Conservation (phyloP, 257 asterid species). For the Nicotiana knightiana region DNA sequence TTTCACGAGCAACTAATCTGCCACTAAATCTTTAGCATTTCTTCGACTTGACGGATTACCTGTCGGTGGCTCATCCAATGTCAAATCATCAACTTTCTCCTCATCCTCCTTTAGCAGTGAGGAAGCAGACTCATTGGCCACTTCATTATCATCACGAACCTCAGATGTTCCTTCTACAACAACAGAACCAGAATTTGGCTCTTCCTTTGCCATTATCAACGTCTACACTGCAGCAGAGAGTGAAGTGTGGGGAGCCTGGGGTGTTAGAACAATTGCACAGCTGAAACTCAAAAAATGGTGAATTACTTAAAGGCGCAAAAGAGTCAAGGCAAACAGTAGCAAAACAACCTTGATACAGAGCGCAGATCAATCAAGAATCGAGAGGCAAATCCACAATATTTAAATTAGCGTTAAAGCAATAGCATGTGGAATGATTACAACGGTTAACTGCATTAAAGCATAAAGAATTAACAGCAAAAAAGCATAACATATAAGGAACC, state of each 20-base stretch:
- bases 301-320: background rate
- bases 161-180: slow-evolving; percentile 34
- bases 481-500: too few species aligned
- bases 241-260: background rate
- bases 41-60: slow-evolving; percentile 26
- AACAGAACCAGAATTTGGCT: slow-evolving; percentile 5
- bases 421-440: too few species aligned
- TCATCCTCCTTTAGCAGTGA: slow-evolving; percentile 34
- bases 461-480: too few species aligned
- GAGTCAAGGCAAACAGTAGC: too few species aligned
- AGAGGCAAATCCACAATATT: too few species aligned
- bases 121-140: slow-evolving; percentile 26
- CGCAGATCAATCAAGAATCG: too few species aligned
- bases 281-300: background rate
- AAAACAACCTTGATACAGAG: too few species aligned
- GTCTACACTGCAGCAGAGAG: slow-evolving; percentile 7
- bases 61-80: slow-evolving; percentile 49
- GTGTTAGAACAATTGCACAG: background rate
- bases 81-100: slow-evolving; percentile 48
- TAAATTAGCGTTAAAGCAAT: too few species aligned
- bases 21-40: background rate
- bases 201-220: slow-evolving; percentile 15
- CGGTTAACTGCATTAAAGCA: too few species aligned
- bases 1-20: background rate
- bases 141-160: slow-evolving; percentile 23